A percentile compares a stretch with the other conserved stretches of the same genome.
These are phyloP conservation scores for Effrenium voratum DNA, from an alignment of 73 alveolate species.

Conservation along the genomic window DNA sequence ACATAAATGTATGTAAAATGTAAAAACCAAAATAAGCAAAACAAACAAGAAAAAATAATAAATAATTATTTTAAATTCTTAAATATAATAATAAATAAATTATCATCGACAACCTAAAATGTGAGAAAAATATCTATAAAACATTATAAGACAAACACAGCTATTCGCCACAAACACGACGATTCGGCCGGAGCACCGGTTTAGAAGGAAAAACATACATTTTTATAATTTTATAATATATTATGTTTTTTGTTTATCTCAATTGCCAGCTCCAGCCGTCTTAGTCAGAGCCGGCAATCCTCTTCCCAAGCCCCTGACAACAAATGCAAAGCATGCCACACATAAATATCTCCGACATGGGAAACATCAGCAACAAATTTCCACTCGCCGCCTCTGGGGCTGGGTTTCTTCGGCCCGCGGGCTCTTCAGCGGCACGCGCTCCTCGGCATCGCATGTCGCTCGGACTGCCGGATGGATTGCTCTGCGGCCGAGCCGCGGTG, in stretches of 20 bases:
- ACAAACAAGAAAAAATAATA: background rate
- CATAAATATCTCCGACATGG: background rate
- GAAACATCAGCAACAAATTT: too few species aligned
- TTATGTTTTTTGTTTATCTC: too few species aligned
- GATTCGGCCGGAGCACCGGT: too few species aligned
- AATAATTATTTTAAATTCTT: background rate
- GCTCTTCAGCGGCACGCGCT: background rate
- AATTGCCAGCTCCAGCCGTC: slow-evolving; percentile 44
- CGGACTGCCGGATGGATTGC: background rate
- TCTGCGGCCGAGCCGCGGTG: background rate
- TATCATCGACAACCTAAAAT: too few species aligned
- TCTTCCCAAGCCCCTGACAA: background rate
- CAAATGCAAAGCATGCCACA: too few species aligned
- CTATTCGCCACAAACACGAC: too few species aligned
- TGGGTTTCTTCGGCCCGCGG: slow-evolving; percentile 27
- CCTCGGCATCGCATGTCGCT: background rate
- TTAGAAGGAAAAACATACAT: too few species aligned
- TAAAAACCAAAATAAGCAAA: background rate
- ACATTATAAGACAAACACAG: background rate
- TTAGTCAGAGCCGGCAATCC: slow-evolving; percentile 42
- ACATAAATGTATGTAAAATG: background rate
- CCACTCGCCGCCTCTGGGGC: background rate
- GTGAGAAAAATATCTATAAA: too few species aligned
- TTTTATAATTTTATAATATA: too few species aligned
- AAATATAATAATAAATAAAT: background rate